Base-by-base conservation (phyloP, 768 basidiomycete species). In the Myochromella boudieri region DNA sequence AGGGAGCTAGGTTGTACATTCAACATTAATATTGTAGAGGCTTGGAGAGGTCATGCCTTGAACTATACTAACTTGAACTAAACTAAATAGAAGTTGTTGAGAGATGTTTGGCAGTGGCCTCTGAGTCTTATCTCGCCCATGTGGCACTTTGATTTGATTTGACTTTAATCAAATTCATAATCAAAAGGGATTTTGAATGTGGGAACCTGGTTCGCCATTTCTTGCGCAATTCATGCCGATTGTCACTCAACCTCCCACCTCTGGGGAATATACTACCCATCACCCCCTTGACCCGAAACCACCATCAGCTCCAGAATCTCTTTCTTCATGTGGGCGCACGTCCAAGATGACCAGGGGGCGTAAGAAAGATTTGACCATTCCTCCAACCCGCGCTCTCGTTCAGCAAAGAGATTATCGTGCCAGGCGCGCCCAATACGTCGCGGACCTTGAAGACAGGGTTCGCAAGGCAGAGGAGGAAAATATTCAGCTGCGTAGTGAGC, bases 391-490 rank as follows among this genome's bases (percentile, higher is more conserved):
- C 22, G 74, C 79, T 32, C 72, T 85, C 22, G 69, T 76, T 37
- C 80, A 82, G 54, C 82, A 85, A 59, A 74, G 82, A 9, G 82
- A 82, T 62, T 85, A 83, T 58, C 76, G 82, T 15, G 82, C 81
- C 6, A 72, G 82, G 41, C 80, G 78, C 56, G 77, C 80, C 4
- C 70, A 70, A 44, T 80, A 83, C 62, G 60, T 84, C 38, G 62
- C 73, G 4, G 77, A 77, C 34, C 71, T 85, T 32, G 81, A 85
- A 58, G 70, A 75, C 15, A 75, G 80, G 21, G 76, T 74, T 57
- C 68, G 68, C n/a, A 66, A 60, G 25, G 70, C 72, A 10, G 82
- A 85, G 54, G 75, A 71, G 25, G 82, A 85, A 60, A 84, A 82
- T 55, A 63, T 34, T 1, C 62, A 66, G 25, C 64, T 85, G 33